Evolutionary conservation across 805 yeast genomes (phyloP), one percentile per base, ranked within the genome.

Genomic region (Yarrowia phangngaensis): DNA sequence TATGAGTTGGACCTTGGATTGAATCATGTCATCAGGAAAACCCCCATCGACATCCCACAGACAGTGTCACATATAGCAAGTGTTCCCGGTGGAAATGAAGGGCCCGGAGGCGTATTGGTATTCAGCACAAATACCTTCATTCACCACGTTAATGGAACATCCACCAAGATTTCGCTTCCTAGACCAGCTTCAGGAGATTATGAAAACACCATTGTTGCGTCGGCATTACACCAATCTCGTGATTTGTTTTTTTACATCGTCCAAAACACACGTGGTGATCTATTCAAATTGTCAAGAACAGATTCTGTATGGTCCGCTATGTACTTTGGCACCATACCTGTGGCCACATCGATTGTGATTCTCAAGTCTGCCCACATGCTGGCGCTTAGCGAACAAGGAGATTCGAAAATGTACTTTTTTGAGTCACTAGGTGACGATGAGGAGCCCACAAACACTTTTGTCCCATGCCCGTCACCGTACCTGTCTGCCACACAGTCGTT

Each of bases 1-100:
- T 90, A 90, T 65, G 90, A 86, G 58, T 66, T 89, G 19, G 97
- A 92, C 62, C 72, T 85, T 30, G 96, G 97, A 1, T 67, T 90
- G 36, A 89, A 89, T 59, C 84, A 82, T 60, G 75, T 89, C 2
- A 70, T 83, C 1, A 74, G 73, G 51, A 71, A 71, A 55, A 71
- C 65, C 64, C 60, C 73, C n/a, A 72, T 63, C 31, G 60, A 53
- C 6, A 63, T 78, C 2, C 59, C 64, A 1, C 55, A 55, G 17
- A 52, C 71, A 1, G 68, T 89, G 1, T 76, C 71, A 53, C 68
- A 74, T 49, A 52, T 89, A 6, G 53, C 86, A n/a, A 69, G 81
- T 0, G 69, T 88, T 12, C 95, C 96, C 0, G 84, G 82, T 3
- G 81, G 78, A 6, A 64, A 68, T n/a, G 80, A 79, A 47, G 86